Percentiles rank a stretch among this genome's conserved stretches.
Conservation (phyloP, 768 basidiomycete species). For the Collybiopsis luxurians region DNA sequence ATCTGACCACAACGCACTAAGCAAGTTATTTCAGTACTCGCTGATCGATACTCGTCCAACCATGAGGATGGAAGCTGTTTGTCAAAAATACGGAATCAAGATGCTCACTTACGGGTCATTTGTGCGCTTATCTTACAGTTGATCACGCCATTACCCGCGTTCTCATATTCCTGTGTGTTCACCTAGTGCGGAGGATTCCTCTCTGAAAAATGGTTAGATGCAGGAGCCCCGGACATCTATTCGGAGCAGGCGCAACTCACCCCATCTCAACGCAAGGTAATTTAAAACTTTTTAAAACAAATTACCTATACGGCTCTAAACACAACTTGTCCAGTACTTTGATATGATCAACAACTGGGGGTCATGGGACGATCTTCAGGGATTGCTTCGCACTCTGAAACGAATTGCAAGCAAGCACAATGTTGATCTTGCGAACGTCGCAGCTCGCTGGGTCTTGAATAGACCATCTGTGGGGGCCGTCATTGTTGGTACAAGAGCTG, state of each 20-base stretch:
- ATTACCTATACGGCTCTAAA: too few species aligned
- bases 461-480: constrained; percentile 56
- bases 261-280: constrained; percentile 61
- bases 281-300: too few species aligned
- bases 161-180: background rate
- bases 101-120: constrained; percentile 61
- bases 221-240: constrained; percentile 53
- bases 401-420: constrained; percentile 48
- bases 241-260: constrained; percentile 36
- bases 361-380: constrained; percentile 52
- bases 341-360: constrained; percentile 60
- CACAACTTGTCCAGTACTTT: constrained; percentile 56
- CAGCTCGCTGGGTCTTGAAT: constrained; percentile 60
- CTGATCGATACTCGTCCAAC: constrained; percentile 56
- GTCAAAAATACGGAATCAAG: constrained; percentile 50
- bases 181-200: constrained; percentile 60
- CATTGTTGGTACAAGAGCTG: constrained; percentile 54
- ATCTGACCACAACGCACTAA: background rate
- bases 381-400: constrained; percentile 42
- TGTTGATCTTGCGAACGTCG: constrained; percentile 54
- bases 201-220: constrained; percentile 50
- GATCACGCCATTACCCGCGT: background rate
- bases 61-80: constrained; percentile 55
- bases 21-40: constrained; percentile 42
- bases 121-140: constrained; percentile 28